Conservation (phyloP, 371 early-diverging fungal species). For the Thermomucor indicae-seudaticae region DNA sequence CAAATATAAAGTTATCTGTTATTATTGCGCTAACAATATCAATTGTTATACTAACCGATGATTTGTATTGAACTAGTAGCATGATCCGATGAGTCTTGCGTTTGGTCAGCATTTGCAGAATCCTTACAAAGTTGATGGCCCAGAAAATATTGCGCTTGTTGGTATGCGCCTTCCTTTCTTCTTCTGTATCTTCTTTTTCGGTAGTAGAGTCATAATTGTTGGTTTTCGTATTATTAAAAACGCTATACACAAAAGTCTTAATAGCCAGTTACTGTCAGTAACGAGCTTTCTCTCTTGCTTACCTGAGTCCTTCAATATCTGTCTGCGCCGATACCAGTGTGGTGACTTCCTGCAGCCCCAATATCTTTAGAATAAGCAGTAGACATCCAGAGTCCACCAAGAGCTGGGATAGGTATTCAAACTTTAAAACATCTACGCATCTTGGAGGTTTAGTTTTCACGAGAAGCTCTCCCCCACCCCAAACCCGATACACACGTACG, state of each 20-base stretch:
- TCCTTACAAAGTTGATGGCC: constrained; percentile 69
- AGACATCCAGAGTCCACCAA: constrained; percentile 81
- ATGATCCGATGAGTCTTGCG: constrained; percentile 71
- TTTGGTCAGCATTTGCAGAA: constrained; percentile 81
- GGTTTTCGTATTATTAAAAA: constrained; percentile 16
- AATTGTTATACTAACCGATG: constrained; percentile 49
- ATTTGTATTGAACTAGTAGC: constrained; percentile 81
- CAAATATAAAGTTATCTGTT: background rate
- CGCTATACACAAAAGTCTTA: background rate
- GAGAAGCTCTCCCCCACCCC: background rate
- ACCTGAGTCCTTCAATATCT: constrained; percentile 61
- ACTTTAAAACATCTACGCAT: constrained; percentile 62
- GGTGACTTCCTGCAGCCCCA: constrained; percentile 71
- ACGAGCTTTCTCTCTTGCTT: constrained; percentile 2
- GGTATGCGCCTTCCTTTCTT: constrained; percentile 13
- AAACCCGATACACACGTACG: constrained; percentile 33
- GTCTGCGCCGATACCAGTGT: constrained; percentile 48
- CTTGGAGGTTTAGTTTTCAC: background rate
- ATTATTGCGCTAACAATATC: background rate
- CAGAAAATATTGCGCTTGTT: constrained; percentile 67
- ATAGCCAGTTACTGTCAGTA: too few relatives aligned
- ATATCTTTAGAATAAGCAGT: constrained; percentile 75
- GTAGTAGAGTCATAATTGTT: background rate
- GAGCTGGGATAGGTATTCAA: constrained; percentile 74
- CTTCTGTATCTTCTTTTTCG: background rate